A percentile compares a stretch with the other conserved stretches of the same genome.
phyloP scores from a whole-genome alignment of 169 alveolate genomes.

The Eimeria praecox region DNA sequence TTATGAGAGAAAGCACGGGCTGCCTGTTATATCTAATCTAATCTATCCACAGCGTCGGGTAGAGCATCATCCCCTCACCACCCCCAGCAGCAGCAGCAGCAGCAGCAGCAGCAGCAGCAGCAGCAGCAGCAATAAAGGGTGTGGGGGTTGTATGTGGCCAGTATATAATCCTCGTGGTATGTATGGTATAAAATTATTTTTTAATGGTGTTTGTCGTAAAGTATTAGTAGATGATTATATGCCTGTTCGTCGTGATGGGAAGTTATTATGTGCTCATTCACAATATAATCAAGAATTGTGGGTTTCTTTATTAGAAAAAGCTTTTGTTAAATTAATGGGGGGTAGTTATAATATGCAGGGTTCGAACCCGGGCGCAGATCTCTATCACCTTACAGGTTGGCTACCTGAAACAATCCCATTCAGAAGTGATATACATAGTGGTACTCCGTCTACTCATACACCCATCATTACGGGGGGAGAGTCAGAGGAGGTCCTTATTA shows the following conservation, averaged over 20 bases:
- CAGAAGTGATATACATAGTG: constrained; percentile 85
- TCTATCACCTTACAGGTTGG: constrained; percentile 96
- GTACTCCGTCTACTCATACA: constrained; percentile 83
- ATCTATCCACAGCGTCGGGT: constrained; percentile 85
- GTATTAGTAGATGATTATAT: constrained; percentile 95
- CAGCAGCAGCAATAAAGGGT: constrained; percentile 7
- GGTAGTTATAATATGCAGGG: constrained; percentile 94
- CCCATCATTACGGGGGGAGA: constrained; percentile 70
- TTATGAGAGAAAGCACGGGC: constrained; percentile 88
- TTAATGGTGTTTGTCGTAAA: constrained; percentile 95
- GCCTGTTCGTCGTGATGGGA: constrained; percentile 87
- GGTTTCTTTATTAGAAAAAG: constrained; percentile 96
- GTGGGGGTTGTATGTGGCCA: constrained; percentile 80
- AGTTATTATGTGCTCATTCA: constrained; percentile 93
- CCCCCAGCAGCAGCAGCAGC: neutral
- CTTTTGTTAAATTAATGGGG: constrained; percentile 94
- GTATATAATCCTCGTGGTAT: constrained; percentile 90
- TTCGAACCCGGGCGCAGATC: constrained; percentile 96
- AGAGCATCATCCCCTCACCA: neutral
- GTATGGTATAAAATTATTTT: constrained; percentile 91
- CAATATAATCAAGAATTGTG: constrained; percentile 91
- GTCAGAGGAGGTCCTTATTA: constrained; percentile 5
- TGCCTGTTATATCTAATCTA: constrained; percentile 90
- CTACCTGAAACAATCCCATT: constrained; percentile 95
- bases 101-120: constrained; percentile 6